These are phyloP conservation scores for Amyloporia xantha DNA, from an alignment of 768 basidiomycete genomes.

Conservation along the genomic window DNA sequence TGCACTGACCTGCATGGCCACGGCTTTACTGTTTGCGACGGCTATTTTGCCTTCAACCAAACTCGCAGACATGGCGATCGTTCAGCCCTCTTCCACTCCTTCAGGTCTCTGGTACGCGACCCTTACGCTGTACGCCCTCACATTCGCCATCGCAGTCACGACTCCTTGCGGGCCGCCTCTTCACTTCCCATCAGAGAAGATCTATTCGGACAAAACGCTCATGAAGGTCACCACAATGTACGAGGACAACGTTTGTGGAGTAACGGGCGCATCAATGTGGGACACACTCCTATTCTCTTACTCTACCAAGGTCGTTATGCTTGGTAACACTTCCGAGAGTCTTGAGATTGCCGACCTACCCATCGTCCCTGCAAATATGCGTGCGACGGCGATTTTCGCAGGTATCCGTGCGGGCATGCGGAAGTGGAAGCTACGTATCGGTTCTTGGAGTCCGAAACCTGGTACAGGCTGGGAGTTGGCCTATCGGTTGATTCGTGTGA, in stretches of 20 bases:
- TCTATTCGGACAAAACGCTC: constrained; percentile 71
- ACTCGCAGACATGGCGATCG: constrained; percentile 26
- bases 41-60: constrained; percentile 51
- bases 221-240: constrained; percentile 51
- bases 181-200: constrained; percentile 62
- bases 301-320: constrained; percentile 81
- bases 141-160: constrained; percentile 35
- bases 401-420: constrained; percentile 55
- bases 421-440: constrained; percentile 42
- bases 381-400: constrained; percentile 55
- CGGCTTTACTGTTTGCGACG: constrained; percentile 36
- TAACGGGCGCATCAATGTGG: constrained; percentile 52
- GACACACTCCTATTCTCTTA: constrained; percentile 76
- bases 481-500: constrained; percentile 57
- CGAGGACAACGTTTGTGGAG: constrained; percentile 70
- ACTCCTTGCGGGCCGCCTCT: constrained; percentile 71
- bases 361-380: constrained; percentile 69
- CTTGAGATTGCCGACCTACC: constrained; percentile 88
- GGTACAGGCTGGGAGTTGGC: constrained; percentile 62
- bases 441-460: constrained; percentile 50
- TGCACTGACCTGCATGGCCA: constrained; percentile 43
- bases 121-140: constrained; percentile 42
- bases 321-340: constrained; percentile 65
- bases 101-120: constrained; percentile 44
- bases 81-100: constrained; percentile 17